Percentiles rank a stretch among this genome's conserved stretches.
These are phyloP conservation scores for Diaporthe humulicola DNA, from an alignment of 2,329 filamentous ascomycete species.

Conservation along the genomic window DNA sequence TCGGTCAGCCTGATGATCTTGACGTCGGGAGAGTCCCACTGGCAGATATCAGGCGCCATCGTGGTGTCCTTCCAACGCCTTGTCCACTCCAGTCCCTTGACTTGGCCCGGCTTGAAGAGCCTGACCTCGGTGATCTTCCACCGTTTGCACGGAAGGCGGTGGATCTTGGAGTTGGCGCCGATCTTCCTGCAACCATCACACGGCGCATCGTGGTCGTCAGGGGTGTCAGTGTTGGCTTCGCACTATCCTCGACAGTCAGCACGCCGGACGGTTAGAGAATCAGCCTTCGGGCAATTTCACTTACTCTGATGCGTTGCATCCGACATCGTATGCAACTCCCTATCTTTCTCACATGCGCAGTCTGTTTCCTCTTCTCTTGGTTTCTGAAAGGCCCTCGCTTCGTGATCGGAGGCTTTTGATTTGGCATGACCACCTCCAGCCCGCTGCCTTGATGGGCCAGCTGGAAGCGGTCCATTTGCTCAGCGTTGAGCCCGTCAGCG, in stretches of 20 bases:
- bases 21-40: conserved; percentile 67
- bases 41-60: conserved; percentile 64
- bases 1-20: conserved; percentile 66
- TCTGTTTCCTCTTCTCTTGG: conserved; percentile 63
- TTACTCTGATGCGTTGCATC: conserved; percentile 73
- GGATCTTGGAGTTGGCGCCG: conserved; percentile 62
- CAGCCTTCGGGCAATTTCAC: conserved; percentile 41
- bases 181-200: conserved; percentile 67
- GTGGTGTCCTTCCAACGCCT: conserved; percentile 69
- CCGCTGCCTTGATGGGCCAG: conserved; percentile 35
- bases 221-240: conserved; percentile 58
- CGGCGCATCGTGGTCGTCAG: conserved; percentile 56
- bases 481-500: conserved; percentile 26
- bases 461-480: conserved; percentile 32
- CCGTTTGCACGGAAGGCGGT: conserved; percentile 69
- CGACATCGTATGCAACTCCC: conserved; percentile 72
- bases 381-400: conserved; percentile 69
- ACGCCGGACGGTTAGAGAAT: neutral
- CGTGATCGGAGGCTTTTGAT: conserved; percentile 53
- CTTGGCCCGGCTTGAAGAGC: conserved; percentile 70
- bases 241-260: conserved; percentile 57
- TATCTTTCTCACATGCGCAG: conserved; percentile 68
- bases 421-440: conserved; percentile 46
- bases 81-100: conserved; percentile 71
- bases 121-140: conserved; percentile 71